Evolutionary conservation across 2,329 filamentous ascomycete species (phyloP).

Genomic region (Paramyrothecium roridum): DNA sequence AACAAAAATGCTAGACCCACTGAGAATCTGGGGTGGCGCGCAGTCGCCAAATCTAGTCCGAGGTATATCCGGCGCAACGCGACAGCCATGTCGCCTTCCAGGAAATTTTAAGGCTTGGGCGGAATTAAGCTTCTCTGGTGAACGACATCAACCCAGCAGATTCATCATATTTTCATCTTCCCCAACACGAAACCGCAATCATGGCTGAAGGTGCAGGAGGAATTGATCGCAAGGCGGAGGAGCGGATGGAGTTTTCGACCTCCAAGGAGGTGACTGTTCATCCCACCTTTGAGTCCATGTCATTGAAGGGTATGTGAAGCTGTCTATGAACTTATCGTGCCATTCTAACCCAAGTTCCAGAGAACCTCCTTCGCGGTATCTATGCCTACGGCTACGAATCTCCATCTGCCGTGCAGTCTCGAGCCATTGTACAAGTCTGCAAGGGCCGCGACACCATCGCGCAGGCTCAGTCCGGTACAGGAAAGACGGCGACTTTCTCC

Average conservation of each 20-base stretch:
- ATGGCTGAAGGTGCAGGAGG: constrained; percentile 81
- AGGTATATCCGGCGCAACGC: constrained; percentile 2
- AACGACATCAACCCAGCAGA: neutral
- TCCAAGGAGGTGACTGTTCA: constrained; percentile 97
- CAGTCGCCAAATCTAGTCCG: neutral
- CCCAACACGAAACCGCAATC: constrained; percentile 26
- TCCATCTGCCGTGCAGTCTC: constrained; percentile 94
- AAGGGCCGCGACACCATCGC: constrained; percentile 98
- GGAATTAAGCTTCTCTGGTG: neutral
- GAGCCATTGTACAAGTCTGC: constrained; percentile 97
- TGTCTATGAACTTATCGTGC: neutral
- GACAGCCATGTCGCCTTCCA: neutral
- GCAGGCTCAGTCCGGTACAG: constrained; percentile 94
- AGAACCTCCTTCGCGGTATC: constrained; percentile 93
- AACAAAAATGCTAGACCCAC: constrained; percentile 2
- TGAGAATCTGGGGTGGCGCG: neutral
- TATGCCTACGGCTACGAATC: constrained; percentile 99
- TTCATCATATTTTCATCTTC: neutral
- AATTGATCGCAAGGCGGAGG: constrained; percentile 89
- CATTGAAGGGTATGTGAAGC: constrained; percentile 67
- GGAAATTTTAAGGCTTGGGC: neutral
- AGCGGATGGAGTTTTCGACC: constrained; percentile 97
- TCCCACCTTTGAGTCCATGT: constrained; percentile 93
- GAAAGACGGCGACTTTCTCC: constrained; percentile 95
- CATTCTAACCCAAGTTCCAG: constrained; percentile 34